phyloP scores from a whole-genome alignment of 2,329 filamentous ascomycete genomes.

The Fusarium chaquense region DNA sequence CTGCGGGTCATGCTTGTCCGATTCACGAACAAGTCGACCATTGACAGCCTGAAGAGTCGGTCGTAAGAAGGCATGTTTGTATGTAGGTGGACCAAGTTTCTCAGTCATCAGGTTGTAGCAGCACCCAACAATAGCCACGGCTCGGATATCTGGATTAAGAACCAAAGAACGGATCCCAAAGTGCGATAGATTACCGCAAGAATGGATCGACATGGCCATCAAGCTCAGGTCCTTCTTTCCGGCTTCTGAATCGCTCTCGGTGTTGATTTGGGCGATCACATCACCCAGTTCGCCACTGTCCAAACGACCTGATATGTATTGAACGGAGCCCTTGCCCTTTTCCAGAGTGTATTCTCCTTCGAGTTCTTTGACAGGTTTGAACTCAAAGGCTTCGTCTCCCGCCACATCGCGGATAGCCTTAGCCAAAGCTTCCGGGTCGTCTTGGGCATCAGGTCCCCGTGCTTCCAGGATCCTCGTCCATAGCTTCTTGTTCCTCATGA shows the following conservation, averaged over 20 bases:
- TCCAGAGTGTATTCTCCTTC: constrained; percentile 65
- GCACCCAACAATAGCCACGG: constrained; percentile 96
- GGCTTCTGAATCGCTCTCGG: constrained; percentile 32
- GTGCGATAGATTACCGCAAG: constrained; percentile 96
- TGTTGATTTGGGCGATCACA: constrained; percentile 72
- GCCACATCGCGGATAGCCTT: constrained; percentile 52
- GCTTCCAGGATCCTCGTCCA: constrained; percentile 67
- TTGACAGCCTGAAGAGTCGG: constrained; percentile 75
- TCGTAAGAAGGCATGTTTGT: constrained; percentile 83
- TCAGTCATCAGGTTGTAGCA: constrained; percentile 98
- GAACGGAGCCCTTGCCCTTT: constrained; percentile 76
- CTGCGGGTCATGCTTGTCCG: constrained; percentile 82
- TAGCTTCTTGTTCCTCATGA: constrained; percentile 86
- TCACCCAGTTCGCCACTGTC: constrained; percentile 78
- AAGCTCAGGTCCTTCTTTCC: constrained; percentile 62
- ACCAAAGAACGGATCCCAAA: constrained; percentile 89
- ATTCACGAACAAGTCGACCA: constrained; percentile 75
- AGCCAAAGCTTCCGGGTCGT: constrained; percentile 56
- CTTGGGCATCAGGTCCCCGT: constrained; percentile 49
- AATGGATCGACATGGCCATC: constrained; percentile 96
- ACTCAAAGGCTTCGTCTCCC: constrained; percentile 53
- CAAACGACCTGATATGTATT: constrained; percentile 81
- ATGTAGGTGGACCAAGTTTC: constrained; percentile 85
- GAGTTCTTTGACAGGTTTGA: constrained; percentile 64
- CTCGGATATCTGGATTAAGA: constrained; percentile 84